Evolutionary conservation across 2,329 filamentous ascomycete species (phyloP).

Genomic region (Aspergillus proliferans): DNA sequence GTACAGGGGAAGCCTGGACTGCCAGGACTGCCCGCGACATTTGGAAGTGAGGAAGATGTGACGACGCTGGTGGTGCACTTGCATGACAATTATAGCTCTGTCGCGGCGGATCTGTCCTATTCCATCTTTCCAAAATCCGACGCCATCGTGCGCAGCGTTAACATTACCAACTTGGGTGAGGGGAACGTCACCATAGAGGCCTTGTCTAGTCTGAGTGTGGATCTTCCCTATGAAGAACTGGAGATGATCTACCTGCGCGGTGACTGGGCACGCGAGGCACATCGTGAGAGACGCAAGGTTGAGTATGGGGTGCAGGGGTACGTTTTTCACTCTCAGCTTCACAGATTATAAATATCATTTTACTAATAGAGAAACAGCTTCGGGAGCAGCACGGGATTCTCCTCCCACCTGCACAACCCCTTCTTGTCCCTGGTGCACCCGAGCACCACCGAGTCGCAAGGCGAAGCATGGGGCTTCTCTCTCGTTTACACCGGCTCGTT

Average conservation of each 20-base stretch:
- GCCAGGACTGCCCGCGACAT: constrained; percentile 54
- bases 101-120: constrained; percentile 56
- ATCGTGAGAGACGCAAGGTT: constrained; percentile 49
- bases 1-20: constrained; percentile 52
- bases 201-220: constrained; percentile 56
- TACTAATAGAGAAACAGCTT: constrained; percentile 39
- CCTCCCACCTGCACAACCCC: constrained; percentile 59
- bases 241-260: constrained; percentile 58
- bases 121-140: constrained; percentile 59
- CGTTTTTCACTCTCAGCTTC: constrained; percentile 10
- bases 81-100: constrained; percentile 53
- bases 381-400: constrained; percentile 56
- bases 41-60: constrained; percentile 51
- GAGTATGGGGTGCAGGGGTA: constrained; percentile 53
- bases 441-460: constrained; percentile 54
- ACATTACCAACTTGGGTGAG: constrained; percentile 54
- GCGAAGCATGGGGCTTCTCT: constrained; percentile 60
- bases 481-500: constrained; percentile 61
- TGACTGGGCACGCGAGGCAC: constrained; percentile 58
- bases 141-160: constrained; percentile 56
- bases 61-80: constrained; percentile 54
- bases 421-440: constrained; percentile 55
- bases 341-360: too few species aligned
- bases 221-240: constrained; percentile 54
- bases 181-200: constrained; percentile 50